These are phyloP conservation scores for Ambrosiella beaveri DNA, from an alignment of 2,329 filamentous ascomycete species.

Conservation along the genomic window DNA sequence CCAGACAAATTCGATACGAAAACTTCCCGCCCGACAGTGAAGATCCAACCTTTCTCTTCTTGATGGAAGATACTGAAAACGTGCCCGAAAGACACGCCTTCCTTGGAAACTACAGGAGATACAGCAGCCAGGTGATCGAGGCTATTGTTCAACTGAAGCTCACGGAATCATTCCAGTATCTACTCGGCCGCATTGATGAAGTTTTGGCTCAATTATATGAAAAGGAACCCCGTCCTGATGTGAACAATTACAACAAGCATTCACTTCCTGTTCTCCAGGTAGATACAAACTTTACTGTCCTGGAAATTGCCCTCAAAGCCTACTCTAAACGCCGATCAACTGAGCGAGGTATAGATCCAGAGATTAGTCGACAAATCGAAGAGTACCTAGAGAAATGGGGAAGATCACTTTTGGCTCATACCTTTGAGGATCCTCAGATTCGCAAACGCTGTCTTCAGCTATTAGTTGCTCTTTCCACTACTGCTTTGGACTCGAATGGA, in stretches of 20 bases:
- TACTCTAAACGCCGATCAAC: slow-evolving; percentile 56
- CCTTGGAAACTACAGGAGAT: slow-evolving; percentile 84
- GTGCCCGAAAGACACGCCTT: slow-evolving; percentile 88
- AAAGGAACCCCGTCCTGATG: slow-evolving; percentile 47
- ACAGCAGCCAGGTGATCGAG: slow-evolving; percentile 77
- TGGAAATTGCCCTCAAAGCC: slow-evolving; percentile 76
- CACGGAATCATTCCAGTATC: slow-evolving; percentile 71
- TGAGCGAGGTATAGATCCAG: slow-evolving; percentile 2
- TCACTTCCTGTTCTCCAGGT: slow-evolving; percentile 59
- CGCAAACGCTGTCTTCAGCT: slow-evolving; percentile 67
- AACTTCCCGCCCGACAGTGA: slow-evolving; percentile 65
- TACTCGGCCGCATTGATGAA: slow-evolving; percentile 61
- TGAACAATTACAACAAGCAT: slow-evolving; percentile 46
- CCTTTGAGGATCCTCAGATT: slow-evolving; percentile 69
- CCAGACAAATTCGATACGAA: slow-evolving; percentile 75
- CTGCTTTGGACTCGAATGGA: slow-evolving; percentile 58
- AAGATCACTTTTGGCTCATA: slow-evolving; percentile 49
- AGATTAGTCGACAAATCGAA: slow-evolving; percentile 21
- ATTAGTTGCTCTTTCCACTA: slow-evolving; percentile 69
- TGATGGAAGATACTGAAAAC: slow-evolving; percentile 89
- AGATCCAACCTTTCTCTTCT: slow-evolving; percentile 62
- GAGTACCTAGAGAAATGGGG: slow-evolving; percentile 55
- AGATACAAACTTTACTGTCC: slow-evolving; percentile 77
- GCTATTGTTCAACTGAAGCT: slow-evolving; percentile 66
- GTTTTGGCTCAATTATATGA: slow-evolving; percentile 62